Evolutionary conservation across 2,329 filamentous ascomycete species (phyloP), one percentile per base, ranked within the genome.

Genomic region (Trichoderma brevicompactum): DNA sequence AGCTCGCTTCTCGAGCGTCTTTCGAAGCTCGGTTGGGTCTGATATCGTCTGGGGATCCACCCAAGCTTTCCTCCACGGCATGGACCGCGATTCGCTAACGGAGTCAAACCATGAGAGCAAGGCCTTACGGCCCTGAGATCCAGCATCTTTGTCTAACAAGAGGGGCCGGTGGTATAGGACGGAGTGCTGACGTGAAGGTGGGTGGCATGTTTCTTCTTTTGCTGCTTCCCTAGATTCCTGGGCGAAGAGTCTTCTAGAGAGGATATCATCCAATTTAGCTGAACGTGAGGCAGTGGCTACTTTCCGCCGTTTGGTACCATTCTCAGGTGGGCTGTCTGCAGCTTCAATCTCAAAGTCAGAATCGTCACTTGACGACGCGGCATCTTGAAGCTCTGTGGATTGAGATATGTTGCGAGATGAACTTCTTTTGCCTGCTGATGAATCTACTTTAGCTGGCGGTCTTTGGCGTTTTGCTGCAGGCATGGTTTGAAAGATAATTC

Each of bases 31-130:
- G 1, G 72, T 67, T 1, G 72, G 69, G 15, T 77, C 70, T 15
- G 61, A 32, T 17, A 70, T 67, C 23, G 67, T 64, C 4, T 66
- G 65, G 8, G 81, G 82, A 62, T 86, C 75, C 60, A 85, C 77
- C 84, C 85, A 89, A 2, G 79, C 67, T 69, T 87, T 85, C 36
- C 87, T 83, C 84, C 84, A 87, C 2, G 84, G 84, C 84, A 87
- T 87, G 12, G 77, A 74, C n/a, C 84, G 83, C 1, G 75, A 67
- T 12, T 75, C 71, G 70, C 79, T 80, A 41, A 81, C 79, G 5
- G 75, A 67, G 68, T 84, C 82, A 69, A 85, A 87, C 84, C 84
- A 87, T 15, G 69, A 38, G 1, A 87, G 79, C 1, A 87, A 77
- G 5, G 77, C 68, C 1, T 69, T 68, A 1, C 81, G 79, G 15